Conservation (phyloP, 192 early-diverging fungal genomes). For the Blastocladiella britannica region DNA sequence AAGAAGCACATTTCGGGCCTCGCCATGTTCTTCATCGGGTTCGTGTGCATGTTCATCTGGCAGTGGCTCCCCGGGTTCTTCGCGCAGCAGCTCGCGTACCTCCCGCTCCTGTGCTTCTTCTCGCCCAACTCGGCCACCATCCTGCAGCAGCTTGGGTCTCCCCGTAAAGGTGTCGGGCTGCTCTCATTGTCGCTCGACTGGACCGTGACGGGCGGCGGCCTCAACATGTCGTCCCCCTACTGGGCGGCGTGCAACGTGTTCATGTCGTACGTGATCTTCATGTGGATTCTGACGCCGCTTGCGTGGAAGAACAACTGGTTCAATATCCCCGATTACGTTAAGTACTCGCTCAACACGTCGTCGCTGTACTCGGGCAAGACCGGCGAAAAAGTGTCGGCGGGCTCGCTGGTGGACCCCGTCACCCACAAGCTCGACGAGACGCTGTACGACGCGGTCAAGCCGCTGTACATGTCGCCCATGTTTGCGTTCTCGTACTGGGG, state of each 20-base stretch:
- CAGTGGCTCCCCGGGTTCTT: constrained; percentile 28
- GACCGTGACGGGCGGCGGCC: neutral
- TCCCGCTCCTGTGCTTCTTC: neutral
- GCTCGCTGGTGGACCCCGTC: constrained; percentile 20
- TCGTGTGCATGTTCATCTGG: constrained; percentile 24
- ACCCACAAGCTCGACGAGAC: constrained; percentile 15
- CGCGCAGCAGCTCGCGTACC: neutral
- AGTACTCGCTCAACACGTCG: constrained; percentile 1
- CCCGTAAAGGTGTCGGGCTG: neutral
- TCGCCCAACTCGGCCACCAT: neutral
- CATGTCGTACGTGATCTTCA: constrained; percentile 44
- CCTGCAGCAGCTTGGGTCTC: neutral
- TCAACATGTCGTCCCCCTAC: neutral
- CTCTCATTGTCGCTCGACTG: neutral
- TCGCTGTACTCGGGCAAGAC: neutral
- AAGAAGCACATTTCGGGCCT: constrained; percentile 21
- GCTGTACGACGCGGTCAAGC: constrained; percentile 35
- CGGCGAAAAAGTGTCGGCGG: neutral
- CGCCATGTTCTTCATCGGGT: constrained; percentile 24
- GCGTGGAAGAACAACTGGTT: neutral
- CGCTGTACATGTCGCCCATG: constrained; percentile 40
- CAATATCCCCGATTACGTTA: constrained; percentile 10
- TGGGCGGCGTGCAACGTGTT: constrained; percentile 35
- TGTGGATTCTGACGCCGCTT: constrained; percentile 48
- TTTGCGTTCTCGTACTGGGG: constrained; percentile 51